Percentiles rank a stretch among this genome's conserved stretches.
Conservation (phyloP, 1,139 yeast genomes). For the Casaregolazyma lundiana region DNA sequence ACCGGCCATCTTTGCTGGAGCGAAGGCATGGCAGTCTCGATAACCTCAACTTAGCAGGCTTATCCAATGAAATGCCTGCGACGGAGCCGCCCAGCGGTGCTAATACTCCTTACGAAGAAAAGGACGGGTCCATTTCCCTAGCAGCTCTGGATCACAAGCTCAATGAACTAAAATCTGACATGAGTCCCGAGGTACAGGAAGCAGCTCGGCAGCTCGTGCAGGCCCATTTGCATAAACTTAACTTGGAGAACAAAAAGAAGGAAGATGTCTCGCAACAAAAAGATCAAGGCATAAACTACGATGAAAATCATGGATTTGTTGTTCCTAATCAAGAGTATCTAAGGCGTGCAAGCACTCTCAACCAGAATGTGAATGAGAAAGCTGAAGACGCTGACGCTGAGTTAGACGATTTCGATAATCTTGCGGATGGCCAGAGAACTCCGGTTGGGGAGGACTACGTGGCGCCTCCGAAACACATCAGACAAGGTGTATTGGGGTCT, state of each 20-base stretch:
- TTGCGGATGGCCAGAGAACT: slow-evolving; percentile 19
- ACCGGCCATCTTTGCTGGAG: slow-evolving; percentile 10
- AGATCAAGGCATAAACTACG: neutral
- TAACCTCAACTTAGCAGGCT: neutral
- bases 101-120: slow-evolving; percentile 2
- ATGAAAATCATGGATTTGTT: slow-evolving; percentile 14
- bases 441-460: slow-evolving; percentile 44
- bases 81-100: neutral
- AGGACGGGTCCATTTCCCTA: slow-evolving; percentile 25
- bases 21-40: slow-evolving; percentile 5
- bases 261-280: neutral
- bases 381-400: slow-evolving; percentile 6
- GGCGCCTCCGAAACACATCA: slow-evolving; percentile 69
- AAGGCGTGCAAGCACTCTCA: neutral
- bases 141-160: slow-evolving; percentile 24
- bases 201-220: slow-evolving; percentile 26
- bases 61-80: neutral
- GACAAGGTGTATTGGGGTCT: slow-evolving; percentile 80
- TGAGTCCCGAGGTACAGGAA: slow-evolving; percentile 20
- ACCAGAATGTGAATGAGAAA: slow-evolving; percentile 1
- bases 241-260: neutral
- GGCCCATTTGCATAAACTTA: slow-evolving; percentile 17
- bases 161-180: slow-evolving; percentile 18
- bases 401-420: slow-evolving; percentile 9
- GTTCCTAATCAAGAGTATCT: slow-evolving; percentile 20